Evolutionary conservation across 305 asterid genomes (phyloP).

Genomic region (Solanum hybrid): DNA sequence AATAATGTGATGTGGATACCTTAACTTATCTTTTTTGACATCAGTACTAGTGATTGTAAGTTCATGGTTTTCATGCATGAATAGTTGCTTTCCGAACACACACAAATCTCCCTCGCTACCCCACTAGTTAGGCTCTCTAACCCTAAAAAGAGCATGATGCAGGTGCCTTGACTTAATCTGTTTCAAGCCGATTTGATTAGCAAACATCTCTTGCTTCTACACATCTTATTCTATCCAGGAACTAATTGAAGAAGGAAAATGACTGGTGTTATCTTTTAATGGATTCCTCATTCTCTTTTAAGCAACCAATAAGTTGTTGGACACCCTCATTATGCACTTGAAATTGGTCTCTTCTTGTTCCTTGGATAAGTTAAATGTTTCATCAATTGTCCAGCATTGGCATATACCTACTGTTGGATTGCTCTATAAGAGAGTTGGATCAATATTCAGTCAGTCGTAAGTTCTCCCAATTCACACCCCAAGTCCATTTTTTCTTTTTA

Average conservation of each 20-base stretch:
- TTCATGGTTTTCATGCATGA: slow-evolving; percentile 4
- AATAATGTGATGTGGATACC: background rate
- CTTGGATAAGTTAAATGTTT: background rate
- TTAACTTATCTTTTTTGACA: slow-evolving; percentile 28
- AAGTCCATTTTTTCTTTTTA: background rate
- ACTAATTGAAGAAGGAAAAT: background rate
- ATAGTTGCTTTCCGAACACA: background rate
- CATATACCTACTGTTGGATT: background rate
- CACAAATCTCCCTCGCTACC: background rate
- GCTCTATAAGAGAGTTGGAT: background rate
- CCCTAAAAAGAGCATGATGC: background rate
- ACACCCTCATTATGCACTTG: background rate
- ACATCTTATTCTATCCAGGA: background rate
- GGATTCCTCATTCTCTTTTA: background rate
- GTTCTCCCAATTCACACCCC: background rate
- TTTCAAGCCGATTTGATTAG: slow-evolving; percentile 12
- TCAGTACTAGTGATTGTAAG: slow-evolving; percentile 77
- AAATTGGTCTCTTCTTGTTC: background rate
- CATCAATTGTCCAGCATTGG: background rate
- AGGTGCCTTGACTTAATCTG: background rate
- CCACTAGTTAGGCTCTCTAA: background rate
- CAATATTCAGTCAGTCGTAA: background rate
- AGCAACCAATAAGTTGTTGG: background rate
- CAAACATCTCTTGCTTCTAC: background rate
- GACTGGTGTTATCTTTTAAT: background rate